phyloP scores from a whole-genome alignment of 352 stramenopile genomes.

The Phytophthora podocarpi region DNA sequence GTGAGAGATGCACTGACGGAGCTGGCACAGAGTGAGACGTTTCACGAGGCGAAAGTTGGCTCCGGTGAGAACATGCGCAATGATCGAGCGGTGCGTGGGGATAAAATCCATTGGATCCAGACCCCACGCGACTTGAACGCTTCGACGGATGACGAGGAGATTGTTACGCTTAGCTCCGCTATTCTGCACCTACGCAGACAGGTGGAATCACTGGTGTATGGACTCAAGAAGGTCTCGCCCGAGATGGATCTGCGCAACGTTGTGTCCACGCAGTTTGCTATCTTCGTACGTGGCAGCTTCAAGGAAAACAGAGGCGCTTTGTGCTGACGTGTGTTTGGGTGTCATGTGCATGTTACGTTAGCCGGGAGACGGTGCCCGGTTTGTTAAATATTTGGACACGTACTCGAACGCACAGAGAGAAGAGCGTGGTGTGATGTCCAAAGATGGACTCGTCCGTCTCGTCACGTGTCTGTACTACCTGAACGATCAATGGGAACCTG shows the following conservation, averaged over 20 bases:
- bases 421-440: conserved; percentile 13
- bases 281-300: conserved; percentile 59
- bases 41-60: conserved; percentile 60
- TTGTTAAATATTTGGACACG: conserved; percentile 76
- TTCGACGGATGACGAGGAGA: conserved; percentile 13
- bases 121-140: conserved; percentile 39
- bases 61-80: conserved; percentile 45
- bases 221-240: conserved; percentile 53
- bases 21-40: conserved; percentile 29
- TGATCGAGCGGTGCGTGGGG: conserved; percentile 54
- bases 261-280: conserved; percentile 74
- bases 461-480: conserved; percentile 91
- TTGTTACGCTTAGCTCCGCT: conserved; percentile 38
- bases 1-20: conserved; percentile 47
- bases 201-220: conserved; percentile 60
- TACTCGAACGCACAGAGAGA: conserved; percentile 47
- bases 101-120: conserved; percentile 74
- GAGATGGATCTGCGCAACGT: conserved; percentile 67
- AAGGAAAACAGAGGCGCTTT: not conserved
- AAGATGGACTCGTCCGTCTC: conserved; percentile 45
- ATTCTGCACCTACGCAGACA: conserved; percentile 53
- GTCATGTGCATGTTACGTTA: conserved; percentile 21
- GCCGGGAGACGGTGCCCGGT: conserved; percentile 68
- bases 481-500: conserved; percentile 70
- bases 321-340: conserved; percentile 1